Conservation (phyloP, 441 rosid species). For the Populus hybrid region DNA sequence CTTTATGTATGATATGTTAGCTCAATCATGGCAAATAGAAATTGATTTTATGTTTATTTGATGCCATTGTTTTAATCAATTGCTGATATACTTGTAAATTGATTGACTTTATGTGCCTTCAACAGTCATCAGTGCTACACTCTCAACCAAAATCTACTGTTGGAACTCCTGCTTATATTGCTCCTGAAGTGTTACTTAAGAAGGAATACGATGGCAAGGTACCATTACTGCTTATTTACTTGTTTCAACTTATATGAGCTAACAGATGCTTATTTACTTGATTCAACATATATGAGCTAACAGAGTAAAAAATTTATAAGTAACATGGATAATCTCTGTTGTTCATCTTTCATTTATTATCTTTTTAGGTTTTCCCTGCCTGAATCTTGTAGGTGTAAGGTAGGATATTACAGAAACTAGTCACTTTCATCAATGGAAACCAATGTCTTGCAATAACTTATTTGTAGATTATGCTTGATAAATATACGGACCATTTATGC, state of each 20-base stretch:
- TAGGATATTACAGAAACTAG: neutral
- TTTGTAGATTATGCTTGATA: neutral
- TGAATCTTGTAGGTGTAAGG: neutral
- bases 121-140: constrained; percentile 88
- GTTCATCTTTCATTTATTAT: neutral
- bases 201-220: constrained; percentile 99
- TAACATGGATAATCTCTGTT: neutral
- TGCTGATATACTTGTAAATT: neutral
- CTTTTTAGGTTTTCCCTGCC: neutral
- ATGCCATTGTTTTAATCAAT: neutral
- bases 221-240: constrained; percentile 15
- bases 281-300: neutral
- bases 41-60: neutral
- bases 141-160: constrained; percentile 98
- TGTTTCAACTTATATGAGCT: neutral
- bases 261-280: neutral
- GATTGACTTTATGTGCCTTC: constrained; percentile 13
- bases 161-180: constrained; percentile 50
- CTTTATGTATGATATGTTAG: neutral
- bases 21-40: neutral
- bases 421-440: neutral
- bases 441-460: neutral
- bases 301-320: neutral
- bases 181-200: constrained; percentile 77
- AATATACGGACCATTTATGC: neutral